phyloP scores from a whole-genome alignment of 2,329 filamentous ascomycete genomes.

The Fusarium vanettenii region DNA sequence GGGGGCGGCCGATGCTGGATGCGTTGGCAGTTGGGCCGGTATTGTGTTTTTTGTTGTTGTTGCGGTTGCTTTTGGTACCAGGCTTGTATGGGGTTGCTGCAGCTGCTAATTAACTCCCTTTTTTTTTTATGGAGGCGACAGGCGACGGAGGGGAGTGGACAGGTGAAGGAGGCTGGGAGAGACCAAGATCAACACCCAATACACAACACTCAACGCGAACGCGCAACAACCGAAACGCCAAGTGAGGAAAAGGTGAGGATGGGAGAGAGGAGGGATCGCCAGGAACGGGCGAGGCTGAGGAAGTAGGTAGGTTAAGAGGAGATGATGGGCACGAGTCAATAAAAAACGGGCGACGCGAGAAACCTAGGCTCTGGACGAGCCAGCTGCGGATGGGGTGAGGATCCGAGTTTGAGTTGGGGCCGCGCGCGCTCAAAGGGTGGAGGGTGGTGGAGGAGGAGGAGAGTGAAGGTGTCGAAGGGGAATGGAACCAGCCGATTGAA shows the following conservation, averaged over 20 bases:
- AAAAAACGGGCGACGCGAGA: constrained; percentile 5
- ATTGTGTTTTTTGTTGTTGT: constrained; percentile 37
- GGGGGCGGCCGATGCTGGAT: constrained; percentile 37
- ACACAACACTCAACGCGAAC: constrained; percentile 23
- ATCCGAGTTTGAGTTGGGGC: constrained; percentile 42
- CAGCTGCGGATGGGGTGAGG: constrained; percentile 37
- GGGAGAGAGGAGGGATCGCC: constrained; percentile 22
- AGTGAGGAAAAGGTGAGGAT: constrained; percentile 9
- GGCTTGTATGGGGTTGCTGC: constrained; percentile 28
- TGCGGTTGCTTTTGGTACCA: constrained; percentile 17
- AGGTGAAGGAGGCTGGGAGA: constrained; percentile 18
- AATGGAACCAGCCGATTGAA: constrained; percentile 14
- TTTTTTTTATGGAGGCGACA: constrained; percentile 26
- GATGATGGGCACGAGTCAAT: constrained; percentile 21
- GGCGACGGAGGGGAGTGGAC: not conserved
- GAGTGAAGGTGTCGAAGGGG: constrained; percentile 11
- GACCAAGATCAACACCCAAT: constrained; percentile 23
- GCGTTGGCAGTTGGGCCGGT: constrained; percentile 30
- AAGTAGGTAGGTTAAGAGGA: constrained; percentile 26
- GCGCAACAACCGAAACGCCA: constrained; percentile 24
- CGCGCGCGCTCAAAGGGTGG: constrained; percentile 33
- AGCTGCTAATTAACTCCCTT: constrained; percentile 41
- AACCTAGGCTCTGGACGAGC: constrained; percentile 31
- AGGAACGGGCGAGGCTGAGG: constrained; percentile 33
- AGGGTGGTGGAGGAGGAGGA: constrained; percentile 10